Evolutionary conservation across 116 monocot genomes (phyloP), one percentile per base, ranked within the genome.

Genomic region (Cymodocea nodosa): DNA sequence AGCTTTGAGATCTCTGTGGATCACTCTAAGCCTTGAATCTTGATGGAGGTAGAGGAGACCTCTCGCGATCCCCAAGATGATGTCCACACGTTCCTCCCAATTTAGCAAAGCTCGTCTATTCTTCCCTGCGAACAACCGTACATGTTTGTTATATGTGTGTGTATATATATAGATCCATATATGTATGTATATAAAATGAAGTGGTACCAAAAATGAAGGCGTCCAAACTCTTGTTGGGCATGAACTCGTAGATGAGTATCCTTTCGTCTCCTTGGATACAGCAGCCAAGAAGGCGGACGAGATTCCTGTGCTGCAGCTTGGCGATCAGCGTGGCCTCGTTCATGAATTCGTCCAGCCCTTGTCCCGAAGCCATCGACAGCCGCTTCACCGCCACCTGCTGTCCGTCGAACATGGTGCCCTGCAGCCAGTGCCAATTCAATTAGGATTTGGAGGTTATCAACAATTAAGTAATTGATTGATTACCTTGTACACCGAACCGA

Each of bases 401-500:
- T 0, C 70, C 70, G 15, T 50, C 60, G 16, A 5, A 15, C 13
- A 60, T 17, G 15, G 4, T 51, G 16, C 59, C 70, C 50, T 70
- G 13, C 30, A 3, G 2, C 30, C 30, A 3, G 3, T 30, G 2
- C 30, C 30, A 3, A 30, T 30, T 30, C 30, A 1, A 30, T 30
- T 30, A 30, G 30, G 30, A 30, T 30, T 30, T 30, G 30, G 30
- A 3, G 1, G 30, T 30, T 30, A 30, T 30, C 30, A 3, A 30
- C 30, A 30, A n/a, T n/a, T n/a, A n/a, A n/a, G n/a, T n/a, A n/a
- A n/a, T n/a, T n/a, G n/a, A 30, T 30, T 49, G 0, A 2, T 61
- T 25, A 71, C 71, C 62, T 71, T 71, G 71, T 62, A 63, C 4
- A 71, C 71, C n/a, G 15, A 15, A 35, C 71, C 71, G 25, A 71